A percentile compares a stretch with the other conserved stretches of the same genome.
Evolutionary conservation across 2,329 filamentous ascomycete genomes (phyloP).

Genomic region (Xylariaceae sp.): DNA sequence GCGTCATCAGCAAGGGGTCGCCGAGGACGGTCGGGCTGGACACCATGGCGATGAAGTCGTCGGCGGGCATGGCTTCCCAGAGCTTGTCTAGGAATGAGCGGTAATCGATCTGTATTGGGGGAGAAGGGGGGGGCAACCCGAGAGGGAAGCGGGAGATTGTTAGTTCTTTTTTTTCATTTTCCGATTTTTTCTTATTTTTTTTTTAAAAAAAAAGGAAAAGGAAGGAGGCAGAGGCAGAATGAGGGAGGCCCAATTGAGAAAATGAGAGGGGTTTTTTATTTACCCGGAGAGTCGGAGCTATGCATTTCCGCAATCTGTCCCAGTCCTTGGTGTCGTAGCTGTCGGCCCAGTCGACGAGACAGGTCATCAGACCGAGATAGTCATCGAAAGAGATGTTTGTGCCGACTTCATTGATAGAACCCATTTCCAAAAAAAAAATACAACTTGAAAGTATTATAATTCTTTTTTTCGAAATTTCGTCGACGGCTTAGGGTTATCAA

Average conservation of each 20-base stretch:
- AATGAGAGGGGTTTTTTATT: conserved; percentile 13
- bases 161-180: too few species aligned
- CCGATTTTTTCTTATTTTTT: too few species aligned
- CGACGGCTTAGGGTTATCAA: too few species aligned
- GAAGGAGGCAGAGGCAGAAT: too few species aligned
- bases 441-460: not conserved
- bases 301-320: conserved; percentile 51
- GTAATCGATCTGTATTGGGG: conserved; percentile 58
- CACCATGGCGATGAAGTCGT: conserved; percentile 57
- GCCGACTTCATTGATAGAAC: not conserved
- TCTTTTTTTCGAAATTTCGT: too few species aligned
- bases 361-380: conserved; percentile 30
- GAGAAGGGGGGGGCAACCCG: not conserved
- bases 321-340: conserved; percentile 62
- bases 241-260: not conserved
- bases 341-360: conserved; percentile 53
- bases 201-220: too few species aligned
- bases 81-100: conserved; percentile 54
- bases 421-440: conserved; percentile 10
- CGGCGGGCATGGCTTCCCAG: conserved; percentile 56
- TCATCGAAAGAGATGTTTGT: conserved; percentile 27
- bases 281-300: conserved; percentile 54
- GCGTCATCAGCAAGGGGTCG: conserved; percentile 56
- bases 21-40: conserved; percentile 53
- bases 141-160: not conserved